Conservation (phyloP, 805 yeast species). For the Pichia ethanolica region DNA sequence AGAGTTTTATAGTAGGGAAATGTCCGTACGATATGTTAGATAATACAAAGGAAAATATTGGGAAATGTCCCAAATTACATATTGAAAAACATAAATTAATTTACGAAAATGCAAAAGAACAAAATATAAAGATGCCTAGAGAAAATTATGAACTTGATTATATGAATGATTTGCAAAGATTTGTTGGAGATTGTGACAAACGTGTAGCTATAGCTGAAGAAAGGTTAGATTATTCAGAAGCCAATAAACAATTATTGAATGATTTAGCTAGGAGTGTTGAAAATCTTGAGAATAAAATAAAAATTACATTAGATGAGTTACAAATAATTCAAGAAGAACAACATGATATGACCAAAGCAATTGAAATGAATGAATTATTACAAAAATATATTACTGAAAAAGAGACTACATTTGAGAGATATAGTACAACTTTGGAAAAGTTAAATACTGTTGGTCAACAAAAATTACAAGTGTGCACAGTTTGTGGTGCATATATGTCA, state of each 20-base stretch:
- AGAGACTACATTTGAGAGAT: conserved; percentile 45
- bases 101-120: conserved; percentile 47
- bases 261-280: conserved; percentile 44
- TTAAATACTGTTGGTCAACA: conserved; percentile 84
- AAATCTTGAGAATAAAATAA: conserved; percentile 52
- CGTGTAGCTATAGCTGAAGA: conserved; percentile 56
- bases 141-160: conserved; percentile 40
- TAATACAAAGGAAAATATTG: conserved; percentile 77
- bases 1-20: conserved; percentile 71
- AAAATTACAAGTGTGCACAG: conserved; percentile 81
- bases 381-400: conserved; percentile 41
- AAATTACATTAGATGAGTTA: conserved; percentile 57
- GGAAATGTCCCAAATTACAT: conserved; percentile 72
- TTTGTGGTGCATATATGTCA: conserved; percentile 84
- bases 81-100: conserved; percentile 64
- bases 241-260: conserved; percentile 30
- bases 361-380: conserved; percentile 41
- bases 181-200: conserved; percentile 59
- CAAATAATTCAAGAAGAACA: conserved; percentile 38
- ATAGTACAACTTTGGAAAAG: conserved; percentile 57
- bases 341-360: conserved; percentile 43
- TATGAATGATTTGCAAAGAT: conserved; percentile 38
- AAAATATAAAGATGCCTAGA: conserved; percentile 31
- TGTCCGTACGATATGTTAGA: conserved; percentile 81
- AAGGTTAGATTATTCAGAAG: conserved; percentile 66